Evolutionary conservation across 805 yeast genomes (phyloP).

Genomic region (Ogataea naganishii): DNA sequence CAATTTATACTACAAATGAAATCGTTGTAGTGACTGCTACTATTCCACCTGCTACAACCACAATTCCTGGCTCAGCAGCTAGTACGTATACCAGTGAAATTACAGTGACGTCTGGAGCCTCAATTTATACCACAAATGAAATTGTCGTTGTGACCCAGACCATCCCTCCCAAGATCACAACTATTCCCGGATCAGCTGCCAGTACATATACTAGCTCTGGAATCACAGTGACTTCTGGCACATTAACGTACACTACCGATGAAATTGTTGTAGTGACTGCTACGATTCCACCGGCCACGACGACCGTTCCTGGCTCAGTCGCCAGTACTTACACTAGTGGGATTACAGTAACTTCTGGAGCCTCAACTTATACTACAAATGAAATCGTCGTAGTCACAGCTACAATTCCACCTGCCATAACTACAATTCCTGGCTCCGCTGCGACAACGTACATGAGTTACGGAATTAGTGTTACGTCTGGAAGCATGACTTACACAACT

Average conservation of each 20-base stretch:
- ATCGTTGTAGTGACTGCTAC: slow-evolving; percentile 1
- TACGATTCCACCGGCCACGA: background rate
- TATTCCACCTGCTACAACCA: too few relatives aligned
- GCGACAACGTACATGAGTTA: background rate
- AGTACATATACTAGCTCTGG: background rate
- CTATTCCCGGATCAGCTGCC: background rate
- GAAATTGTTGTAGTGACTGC: slow-evolving; percentile 1
- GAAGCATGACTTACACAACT: background rate
- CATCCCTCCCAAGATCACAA: background rate
- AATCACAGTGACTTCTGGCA: background rate
- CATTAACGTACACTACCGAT: background rate
- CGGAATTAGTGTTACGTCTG: background rate
- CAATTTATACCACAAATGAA: background rate
- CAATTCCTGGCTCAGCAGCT: too few relatives aligned
- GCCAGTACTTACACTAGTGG: background rate
- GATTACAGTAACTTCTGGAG: background rate
- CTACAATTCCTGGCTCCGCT: background rate
- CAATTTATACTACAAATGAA: background rate
- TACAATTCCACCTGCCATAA: background rate
- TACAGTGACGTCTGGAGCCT: too few relatives aligned
- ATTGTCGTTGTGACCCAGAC: slow-evolving; percentile 1
- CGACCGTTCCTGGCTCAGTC: background rate
- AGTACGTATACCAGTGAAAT: too few relatives aligned
- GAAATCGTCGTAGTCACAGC: background rate
- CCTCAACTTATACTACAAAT: background rate